Evolutionary conservation across 1,139 yeast species (phyloP), one percentile per base, ranked within the genome.

Genomic region (Debaryomyces robertsiae): DNA sequence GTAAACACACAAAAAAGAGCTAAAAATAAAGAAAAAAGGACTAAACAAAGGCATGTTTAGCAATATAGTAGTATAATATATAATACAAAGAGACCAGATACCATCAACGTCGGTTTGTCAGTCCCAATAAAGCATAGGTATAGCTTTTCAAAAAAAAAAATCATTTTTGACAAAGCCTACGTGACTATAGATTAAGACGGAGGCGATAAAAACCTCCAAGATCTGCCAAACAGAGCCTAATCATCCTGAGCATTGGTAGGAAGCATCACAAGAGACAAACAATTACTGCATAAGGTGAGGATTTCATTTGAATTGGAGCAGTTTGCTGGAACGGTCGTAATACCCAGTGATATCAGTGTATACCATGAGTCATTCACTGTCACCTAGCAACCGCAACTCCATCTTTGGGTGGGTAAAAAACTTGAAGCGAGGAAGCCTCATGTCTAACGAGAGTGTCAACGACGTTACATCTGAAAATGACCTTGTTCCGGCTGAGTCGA

Each of bases 381-480:
- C 75, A 6, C 75, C 76, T 9, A 65, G 61, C 34, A 70, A 67
- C 51, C 58, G 76, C 41, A 61, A 57, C 45, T 67, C 74, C 30
- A 65, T 73, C 16, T 66, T 73, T 49, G 78, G 77, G 9, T 73
- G 78, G 78, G 77, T 73, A 40, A 72, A 72, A 54, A 69, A 63
- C 52, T 61, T 73, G 49, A 73, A 69, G 52, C 60, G 67, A 38
- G 67, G 69, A 38, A 63, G 65, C 41, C 49, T 68, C 29, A 53
- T 65, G 49, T 69, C 74, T 36, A 67, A 58, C 47, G 78, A 73
- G 29, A 64, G 72, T 39, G 59, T 71, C 37, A 64, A 72, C 49
- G 75, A 71, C 43, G 54, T 67, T 27, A 49, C 58, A 30, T 69
- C 70, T 38, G 67, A 61, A 41, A 60, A 56, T 46, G 69, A 66